These are phyloP conservation scores for Diplotaxis tenuifolia DNA, from an alignment of 345 rosid genomes.

Conservation along the genomic window DNA sequence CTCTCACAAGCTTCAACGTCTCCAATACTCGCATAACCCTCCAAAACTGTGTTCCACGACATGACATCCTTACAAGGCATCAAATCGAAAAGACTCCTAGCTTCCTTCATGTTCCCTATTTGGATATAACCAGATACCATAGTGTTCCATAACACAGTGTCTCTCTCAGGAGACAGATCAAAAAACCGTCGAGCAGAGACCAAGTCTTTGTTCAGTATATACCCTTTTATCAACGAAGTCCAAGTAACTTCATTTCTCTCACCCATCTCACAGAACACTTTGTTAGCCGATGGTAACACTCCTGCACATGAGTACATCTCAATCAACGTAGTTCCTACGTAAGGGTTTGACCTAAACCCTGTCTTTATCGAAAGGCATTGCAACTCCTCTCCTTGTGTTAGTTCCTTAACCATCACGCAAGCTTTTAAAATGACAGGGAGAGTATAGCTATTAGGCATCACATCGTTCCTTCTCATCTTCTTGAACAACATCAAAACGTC, in stretches of 20 bases:
- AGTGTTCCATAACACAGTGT: conserved; percentile 73
- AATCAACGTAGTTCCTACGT: conserved; percentile 60
- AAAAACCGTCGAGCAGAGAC: conserved; percentile 59
- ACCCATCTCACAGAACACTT: conserved; percentile 62
- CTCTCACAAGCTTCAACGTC: conserved; percentile 50
- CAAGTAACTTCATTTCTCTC: conserved; percentile 76
- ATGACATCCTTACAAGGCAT: conserved; percentile 71
- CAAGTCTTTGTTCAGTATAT: conserved; percentile 50
- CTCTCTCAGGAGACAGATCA: conserved; percentile 71
- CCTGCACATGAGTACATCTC: conserved; percentile 64
- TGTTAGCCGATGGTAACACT: conserved; percentile 44
- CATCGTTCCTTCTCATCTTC: conserved; percentile 46
- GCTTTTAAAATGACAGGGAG: conserved; percentile 67
- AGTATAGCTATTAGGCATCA: conserved; percentile 67
- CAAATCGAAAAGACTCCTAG: conserved; percentile 58
- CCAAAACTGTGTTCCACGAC: conserved; percentile 82
- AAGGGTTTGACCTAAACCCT: conserved; percentile 55
- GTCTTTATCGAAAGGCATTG: conserved; percentile 60
- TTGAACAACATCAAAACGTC: conserved; percentile 49
- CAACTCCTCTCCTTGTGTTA: conserved; percentile 60
- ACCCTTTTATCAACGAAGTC: conserved; percentile 66
- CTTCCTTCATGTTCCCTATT: conserved; percentile 53
- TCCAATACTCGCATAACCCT: conserved; percentile 59
- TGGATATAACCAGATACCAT: conserved; percentile 71
- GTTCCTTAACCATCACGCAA: conserved; percentile 47